Conservation (phyloP, 257 asterid genomes). For the Rhazya stricta region DNA sequence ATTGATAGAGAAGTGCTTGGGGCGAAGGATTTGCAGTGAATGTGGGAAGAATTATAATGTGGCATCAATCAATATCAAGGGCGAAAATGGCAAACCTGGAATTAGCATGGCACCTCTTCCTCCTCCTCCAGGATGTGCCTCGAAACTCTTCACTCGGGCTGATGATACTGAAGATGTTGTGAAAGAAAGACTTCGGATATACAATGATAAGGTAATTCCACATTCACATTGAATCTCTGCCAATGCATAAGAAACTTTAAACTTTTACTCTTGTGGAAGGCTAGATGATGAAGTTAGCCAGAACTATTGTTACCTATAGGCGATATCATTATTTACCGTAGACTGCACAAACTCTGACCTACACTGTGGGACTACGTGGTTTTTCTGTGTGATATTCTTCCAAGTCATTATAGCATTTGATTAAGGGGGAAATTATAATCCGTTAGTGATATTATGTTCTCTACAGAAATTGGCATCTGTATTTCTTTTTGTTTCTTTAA, state of each 20-base stretch:
- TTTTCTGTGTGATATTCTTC: not conserved
- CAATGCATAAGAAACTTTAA: not conserved
- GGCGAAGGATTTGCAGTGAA: slow-evolving; percentile 81
- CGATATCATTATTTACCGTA: not conserved
- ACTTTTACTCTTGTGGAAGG: not conserved
- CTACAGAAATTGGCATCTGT: not conserved
- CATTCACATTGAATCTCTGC: not conserved
- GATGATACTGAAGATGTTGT: slow-evolving; percentile 89
- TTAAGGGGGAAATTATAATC: not conserved
- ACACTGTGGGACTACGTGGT: not conserved
- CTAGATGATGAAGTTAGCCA: not conserved
- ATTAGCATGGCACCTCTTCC: slow-evolving; percentile 87
- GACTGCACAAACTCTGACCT: not conserved
- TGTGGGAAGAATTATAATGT: slow-evolving; percentile 94
- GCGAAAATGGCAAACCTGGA: slow-evolving; percentile 86
- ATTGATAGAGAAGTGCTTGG: slow-evolving; percentile 87
- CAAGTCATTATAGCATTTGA: not conserved
- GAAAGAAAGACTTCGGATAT: slow-evolving; percentile 70
- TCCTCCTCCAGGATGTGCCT: slow-evolving; percentile 71
- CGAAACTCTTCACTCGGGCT: slow-evolving; percentile 85
- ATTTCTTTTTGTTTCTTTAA: not conserved
- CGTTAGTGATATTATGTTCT: not conserved
- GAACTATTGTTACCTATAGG: not conserved
- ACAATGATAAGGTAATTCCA: slow-evolving; percentile 70
- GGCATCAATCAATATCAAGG: slow-evolving; percentile 68